Evolutionary conservation across 352 stramenopile species (phyloP).

Genomic region (Pythium utonaiense): DNA sequence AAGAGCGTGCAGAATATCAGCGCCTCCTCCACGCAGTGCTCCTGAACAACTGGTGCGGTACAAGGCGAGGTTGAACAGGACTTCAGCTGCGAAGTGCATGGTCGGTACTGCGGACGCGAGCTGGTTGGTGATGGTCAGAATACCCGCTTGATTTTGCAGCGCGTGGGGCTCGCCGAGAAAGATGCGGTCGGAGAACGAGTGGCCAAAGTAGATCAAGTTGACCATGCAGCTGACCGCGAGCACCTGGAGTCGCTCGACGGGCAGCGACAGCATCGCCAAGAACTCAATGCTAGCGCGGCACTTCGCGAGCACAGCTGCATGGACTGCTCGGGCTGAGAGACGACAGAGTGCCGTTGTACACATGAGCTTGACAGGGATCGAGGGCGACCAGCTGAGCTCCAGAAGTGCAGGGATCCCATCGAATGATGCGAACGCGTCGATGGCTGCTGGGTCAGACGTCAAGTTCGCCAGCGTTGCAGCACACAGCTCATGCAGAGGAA

Average conservation of each 20-base stretch:
- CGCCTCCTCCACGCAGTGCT: constrained; percentile 50
- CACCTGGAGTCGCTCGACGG: constrained; percentile 50
- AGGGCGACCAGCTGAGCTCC: constrained; percentile 65
- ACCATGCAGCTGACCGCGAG: constrained; percentile 60
- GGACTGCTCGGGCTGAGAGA: constrained; percentile 33
- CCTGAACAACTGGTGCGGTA: constrained; percentile 50
- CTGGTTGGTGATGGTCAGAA: constrained; percentile 65
- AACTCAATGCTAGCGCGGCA: constrained; percentile 56
- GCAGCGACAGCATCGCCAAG: constrained; percentile 59
- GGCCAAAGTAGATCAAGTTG: constrained; percentile 67
- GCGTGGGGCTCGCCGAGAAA: constrained; percentile 71
- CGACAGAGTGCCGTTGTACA: constrained; percentile 64
- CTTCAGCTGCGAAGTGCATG: constrained; percentile 58
- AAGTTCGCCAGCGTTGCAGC: constrained; percentile 64
- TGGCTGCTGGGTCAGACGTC: constrained; percentile 32
- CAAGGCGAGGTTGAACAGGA: constrained; percentile 71
- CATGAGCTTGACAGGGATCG: constrained; percentile 62
- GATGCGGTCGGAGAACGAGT: constrained; percentile 63
- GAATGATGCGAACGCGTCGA: constrained; percentile 51
- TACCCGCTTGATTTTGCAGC: constrained; percentile 57
- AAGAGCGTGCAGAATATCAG: constrained; percentile 53
- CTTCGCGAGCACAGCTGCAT: constrained; percentile 39
- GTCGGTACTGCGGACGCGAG: constrained; percentile 30
- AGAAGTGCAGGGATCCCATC: constrained; percentile 61
- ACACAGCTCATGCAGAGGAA: constrained; percentile 49